phyloP scores from a whole-genome alignment of 2,329 filamentous ascomycete genomes.

The Periconia sp. region DNA sequence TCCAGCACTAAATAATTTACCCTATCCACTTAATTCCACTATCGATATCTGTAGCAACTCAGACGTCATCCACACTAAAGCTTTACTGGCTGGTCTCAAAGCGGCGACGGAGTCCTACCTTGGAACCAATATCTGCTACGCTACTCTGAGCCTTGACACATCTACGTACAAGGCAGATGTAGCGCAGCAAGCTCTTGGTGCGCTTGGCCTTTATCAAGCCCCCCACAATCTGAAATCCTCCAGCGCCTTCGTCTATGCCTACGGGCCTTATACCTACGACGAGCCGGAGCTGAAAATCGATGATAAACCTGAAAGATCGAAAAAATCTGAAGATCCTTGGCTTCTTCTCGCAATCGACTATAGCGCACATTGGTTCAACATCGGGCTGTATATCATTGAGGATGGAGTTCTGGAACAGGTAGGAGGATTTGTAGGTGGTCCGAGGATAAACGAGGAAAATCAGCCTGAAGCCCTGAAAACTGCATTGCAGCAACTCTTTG shows the following conservation, averaged over 20 bases:
- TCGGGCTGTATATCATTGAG: conserved; percentile 1
- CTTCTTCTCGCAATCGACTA: conserved; percentile 6
- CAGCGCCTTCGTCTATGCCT: conserved; percentile 1
- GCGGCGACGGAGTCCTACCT: conserved; percentile 13
- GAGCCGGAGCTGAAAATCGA: conserved; percentile 1
- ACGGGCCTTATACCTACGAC: background rate
- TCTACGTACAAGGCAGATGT: background rate
- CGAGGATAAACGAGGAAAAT: conserved; percentile 1
- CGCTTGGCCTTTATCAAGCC: conserved; percentile 12
- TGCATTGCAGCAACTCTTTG: conserved; percentile 5
- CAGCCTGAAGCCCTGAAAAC: conserved; percentile 6
- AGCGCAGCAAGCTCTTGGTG: background rate
- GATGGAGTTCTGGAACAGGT: conserved; percentile 8
- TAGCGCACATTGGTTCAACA: conserved; percentile 4
- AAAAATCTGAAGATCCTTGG: conserved; percentile 11
- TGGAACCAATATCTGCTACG: background rate
- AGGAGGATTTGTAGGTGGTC: conserved; percentile 2
- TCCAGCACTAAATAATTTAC: conserved; percentile 4
- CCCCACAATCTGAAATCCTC: conserved; percentile 4
- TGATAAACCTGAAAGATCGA: too few relatives aligned
- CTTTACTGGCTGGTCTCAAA: conserved; percentile 10
- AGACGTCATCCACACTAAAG: conserved; percentile 8
- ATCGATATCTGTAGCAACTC: conserved; percentile 7
- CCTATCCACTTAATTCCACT: conserved; percentile 2
- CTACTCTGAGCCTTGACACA: background rate